Evolutionary conservation across 768 basidiomycete species (phyloP).

Genomic region (Suillus subaureus): DNA sequence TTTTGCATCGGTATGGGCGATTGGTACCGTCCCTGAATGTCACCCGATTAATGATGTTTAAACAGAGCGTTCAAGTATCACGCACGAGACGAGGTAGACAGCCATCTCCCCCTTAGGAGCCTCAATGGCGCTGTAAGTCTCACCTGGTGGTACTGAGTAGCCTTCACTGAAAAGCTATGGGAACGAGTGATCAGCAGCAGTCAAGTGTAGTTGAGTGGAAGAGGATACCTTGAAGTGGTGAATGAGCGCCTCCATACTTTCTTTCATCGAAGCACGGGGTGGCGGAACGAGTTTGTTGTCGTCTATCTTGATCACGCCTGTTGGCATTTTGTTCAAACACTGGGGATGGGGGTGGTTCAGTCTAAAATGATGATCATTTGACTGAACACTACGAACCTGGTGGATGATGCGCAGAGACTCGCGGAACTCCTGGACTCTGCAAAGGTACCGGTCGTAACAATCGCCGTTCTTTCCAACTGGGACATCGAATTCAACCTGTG

Average conservation of each 20-base stretch:
- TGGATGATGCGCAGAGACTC: conserved; percentile 89
- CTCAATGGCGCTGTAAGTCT: conserved; percentile 97
- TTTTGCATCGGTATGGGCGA: conserved; percentile 95
- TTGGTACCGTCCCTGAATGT: conserved; percentile 82
- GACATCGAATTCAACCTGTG: conserved; percentile 91
- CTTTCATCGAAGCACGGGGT: conserved; percentile 97
- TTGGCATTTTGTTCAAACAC: conserved; percentile 97
- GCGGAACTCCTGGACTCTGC: conserved; percentile 97
- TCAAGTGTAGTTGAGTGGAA: not conserved
- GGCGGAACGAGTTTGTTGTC: conserved; percentile 98
- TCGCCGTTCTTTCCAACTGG: conserved; percentile 98
- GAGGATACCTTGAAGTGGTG: conserved; percentile 90
- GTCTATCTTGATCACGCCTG: conserved; percentile 90
- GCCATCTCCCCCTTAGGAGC: conserved; percentile 99
- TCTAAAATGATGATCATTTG: not conserved
- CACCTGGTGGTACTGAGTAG: conserved; percentile 93
- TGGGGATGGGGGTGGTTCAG: conserved; percentile 34
- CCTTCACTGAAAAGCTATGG: conserved; percentile 91
- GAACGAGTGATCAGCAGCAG: conserved; percentile 6
- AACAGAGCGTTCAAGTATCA: conserved; percentile 15
- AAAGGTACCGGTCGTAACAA: conserved; percentile 97
- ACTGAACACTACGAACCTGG: conserved; percentile 47
- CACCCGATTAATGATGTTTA: conserved; percentile 4
- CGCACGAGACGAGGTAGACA: conserved; percentile 94
- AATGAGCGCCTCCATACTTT: conserved; percentile 97